These are phyloP conservation scores for Ceratobasidium sp. DNA, from an alignment of 1,284 basidiomycete genomes.

Conservation along the genomic window DNA sequence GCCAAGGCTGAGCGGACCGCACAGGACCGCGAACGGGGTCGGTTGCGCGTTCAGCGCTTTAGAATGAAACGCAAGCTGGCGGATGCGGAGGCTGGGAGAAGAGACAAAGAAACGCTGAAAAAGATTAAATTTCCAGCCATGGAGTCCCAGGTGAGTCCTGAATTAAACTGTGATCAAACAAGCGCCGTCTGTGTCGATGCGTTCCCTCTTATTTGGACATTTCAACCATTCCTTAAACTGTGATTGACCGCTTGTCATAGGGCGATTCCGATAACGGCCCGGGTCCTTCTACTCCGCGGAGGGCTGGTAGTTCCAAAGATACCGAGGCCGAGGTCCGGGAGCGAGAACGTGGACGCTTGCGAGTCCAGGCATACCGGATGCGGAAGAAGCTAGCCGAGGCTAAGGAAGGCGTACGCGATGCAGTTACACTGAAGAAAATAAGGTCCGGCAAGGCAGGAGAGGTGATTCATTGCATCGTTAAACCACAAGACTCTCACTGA, in stretches of 20 bases:
- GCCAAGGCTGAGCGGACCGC: slow-evolving; percentile 45
- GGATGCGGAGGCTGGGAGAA: slow-evolving; percentile 38
- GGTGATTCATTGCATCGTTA: not conserved
- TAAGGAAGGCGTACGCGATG: slow-evolving; percentile 35
- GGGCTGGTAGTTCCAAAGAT: slow-evolving; percentile 12
- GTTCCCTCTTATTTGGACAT: no score
- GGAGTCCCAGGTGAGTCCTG: slow-evolving; percentile 14
- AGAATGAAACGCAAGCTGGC: slow-evolving; percentile 42
- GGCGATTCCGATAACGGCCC: slow-evolving; percentile 13
- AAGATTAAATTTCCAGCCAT: slow-evolving; percentile 35
- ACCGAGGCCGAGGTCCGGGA: slow-evolving; percentile 43
- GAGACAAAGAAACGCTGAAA: slow-evolving; percentile 43
- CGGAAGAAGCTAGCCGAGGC: slow-evolving; percentile 43
- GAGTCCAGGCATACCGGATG: slow-evolving; percentile 44
- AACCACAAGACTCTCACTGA: not conserved
- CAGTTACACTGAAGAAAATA: slow-evolving; percentile 30
- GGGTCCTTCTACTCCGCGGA: slow-evolving; percentile 24
- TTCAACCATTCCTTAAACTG: not conserved
- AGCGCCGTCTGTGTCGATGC: no score
- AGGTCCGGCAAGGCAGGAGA: slow-evolving; percentile 14
- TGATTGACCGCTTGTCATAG: not conserved
- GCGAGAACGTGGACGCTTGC: slow-evolving; percentile 34
- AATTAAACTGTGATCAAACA: no score
- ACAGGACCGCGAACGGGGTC: slow-evolving; percentile 43
- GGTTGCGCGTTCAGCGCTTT: slow-evolving; percentile 39